These are phyloP conservation scores for Jaltomata sinuosa DNA, from an alignment of 257 asterid species.

Conservation along the genomic window DNA sequence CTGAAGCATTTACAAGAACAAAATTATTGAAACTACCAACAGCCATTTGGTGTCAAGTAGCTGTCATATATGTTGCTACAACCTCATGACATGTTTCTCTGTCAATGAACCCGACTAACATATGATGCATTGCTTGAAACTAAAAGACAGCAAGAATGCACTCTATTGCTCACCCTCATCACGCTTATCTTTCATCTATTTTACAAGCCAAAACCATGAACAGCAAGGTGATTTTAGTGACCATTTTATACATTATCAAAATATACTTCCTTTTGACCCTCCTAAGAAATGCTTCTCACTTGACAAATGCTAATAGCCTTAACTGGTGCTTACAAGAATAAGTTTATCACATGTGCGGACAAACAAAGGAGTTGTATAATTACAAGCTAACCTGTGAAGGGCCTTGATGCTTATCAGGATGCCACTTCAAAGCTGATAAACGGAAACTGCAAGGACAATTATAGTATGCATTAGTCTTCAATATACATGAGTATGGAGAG, in stretches of 20 bases:
- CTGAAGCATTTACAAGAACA: neutral
- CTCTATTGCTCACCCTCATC: neutral
- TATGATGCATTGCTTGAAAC: neutral
- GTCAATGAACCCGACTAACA: neutral
- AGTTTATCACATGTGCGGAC: neutral
- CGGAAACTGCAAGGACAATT: slow-evolving; percentile 55
- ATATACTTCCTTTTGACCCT: neutral
- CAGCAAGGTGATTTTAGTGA: neutral
- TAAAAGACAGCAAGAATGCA: neutral
- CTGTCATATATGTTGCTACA: neutral
- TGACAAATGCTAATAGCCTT: neutral
- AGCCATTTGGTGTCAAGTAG: neutral
- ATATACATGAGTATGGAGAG: neutral
- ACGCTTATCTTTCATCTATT: neutral
- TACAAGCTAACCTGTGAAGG: slow-evolving; percentile 51
- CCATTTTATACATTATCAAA: neutral
- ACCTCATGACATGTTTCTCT: neutral
- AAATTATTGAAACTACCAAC: neutral
- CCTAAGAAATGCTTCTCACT: neutral
- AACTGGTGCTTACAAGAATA: neutral
- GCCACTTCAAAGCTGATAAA: slow-evolving; percentile 81
- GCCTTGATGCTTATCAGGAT: slow-evolving; percentile 88
- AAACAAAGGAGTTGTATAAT: neutral
- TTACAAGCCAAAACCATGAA: neutral
- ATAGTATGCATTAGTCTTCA: neutral